Evolutionary conservation across 768 basidiomycete genomes (phyloP), one percentile per base, ranked within the genome.

Genomic region (Trametes coccinea): DNA sequence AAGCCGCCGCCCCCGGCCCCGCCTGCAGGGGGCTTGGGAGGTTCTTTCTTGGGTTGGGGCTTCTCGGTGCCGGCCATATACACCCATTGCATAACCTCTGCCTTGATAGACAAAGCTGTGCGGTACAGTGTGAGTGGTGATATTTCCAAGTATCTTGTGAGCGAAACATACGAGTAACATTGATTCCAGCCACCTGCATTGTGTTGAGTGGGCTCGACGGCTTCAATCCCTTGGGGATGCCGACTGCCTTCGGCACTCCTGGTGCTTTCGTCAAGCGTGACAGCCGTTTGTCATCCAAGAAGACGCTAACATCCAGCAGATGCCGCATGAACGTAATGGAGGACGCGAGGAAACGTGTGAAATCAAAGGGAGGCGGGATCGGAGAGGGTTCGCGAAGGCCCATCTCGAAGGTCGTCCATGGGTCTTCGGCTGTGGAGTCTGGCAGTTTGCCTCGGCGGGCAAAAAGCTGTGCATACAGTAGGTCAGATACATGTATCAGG

Each of bases 371-470:
- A 16, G 84, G 80, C 0, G 93, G 93, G 60, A 96, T 87, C 0
- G 93, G 84, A 2, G 81, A 78, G 4, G 89, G 84, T 69, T 96
- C 92, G 49, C 96, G 83, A 2, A 97, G 80, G 3, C 80, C 79
- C 92, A 99, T 95, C 61, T 91, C 84, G 72, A 99, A 97, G 0
- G 88, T 82, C 3, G 96, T 95, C 92, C 94, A 97, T 4, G 63
- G 53, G 61, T 68, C 68, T 54, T 72, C 71, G 14, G 74, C 22
- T 22, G 22, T 74, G 22, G 76, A 66, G 33, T 70, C 66, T 17
- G 85, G 81, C 40, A 92, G 76, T 45, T 78, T 74, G 7, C 93
- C 95, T 39, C 92, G 84, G 39, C 93, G 86, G 14, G 90, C 95
- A 66, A 88, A 90, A 1, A 98, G 81, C 89, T 93, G 53, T 59